Base-by-base conservation (phyloP, 2,329 filamentous ascomycete species). In the Colletotrichum kahawae region DNA sequence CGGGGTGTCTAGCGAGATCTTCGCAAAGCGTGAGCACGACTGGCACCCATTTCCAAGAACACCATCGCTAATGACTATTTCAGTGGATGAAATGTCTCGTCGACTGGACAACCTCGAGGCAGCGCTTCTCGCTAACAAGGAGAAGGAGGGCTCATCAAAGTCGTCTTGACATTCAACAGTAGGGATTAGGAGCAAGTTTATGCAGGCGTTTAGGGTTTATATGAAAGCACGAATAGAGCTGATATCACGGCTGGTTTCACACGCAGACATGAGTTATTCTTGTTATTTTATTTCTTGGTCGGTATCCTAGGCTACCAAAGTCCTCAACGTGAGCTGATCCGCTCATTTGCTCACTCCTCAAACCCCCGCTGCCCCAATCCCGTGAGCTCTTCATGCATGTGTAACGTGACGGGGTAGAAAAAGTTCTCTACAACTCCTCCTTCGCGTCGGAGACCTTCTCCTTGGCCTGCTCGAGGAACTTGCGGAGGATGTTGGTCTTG, bases 1-100 rank as follows among this genome's bases (percentile, higher is more conserved):
- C 24, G 92, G 91, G 14, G 92, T 98, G 7, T 97, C 95, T 10
- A 93, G 92, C 75, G 96, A 98, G 85, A 93, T 98, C 74, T 95
- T 98, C 79, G 91, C 93, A 48, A 98, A 98, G 86, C 95, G 95
- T 98, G 84, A 82, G 93, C 87, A 67, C 76, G 63, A 24, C 56
- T 31, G 57, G 27, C 29, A 7, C 13, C 21, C 38, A 2, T 10
- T 34, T 29, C 8, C 31, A 14, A 18, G 5, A 18, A 38, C 5
- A 5, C 7, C 27, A 27, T n/a, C 12, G 5, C 43, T 69, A 33
- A 77, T 21, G 24, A 12, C 12, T 10, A 33, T n/a, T 67, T 57
- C 76, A 98, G 95, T 98, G 94, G 96, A 98, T 81, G 95, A 98
- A 77, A 98, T 98, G 95, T 94, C 95, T 16, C 90, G 93, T 76